Evolutionary conservation across 192 early-diverging fungal species (phyloP).

Genomic region (Radiomyces spectabilis): DNA sequence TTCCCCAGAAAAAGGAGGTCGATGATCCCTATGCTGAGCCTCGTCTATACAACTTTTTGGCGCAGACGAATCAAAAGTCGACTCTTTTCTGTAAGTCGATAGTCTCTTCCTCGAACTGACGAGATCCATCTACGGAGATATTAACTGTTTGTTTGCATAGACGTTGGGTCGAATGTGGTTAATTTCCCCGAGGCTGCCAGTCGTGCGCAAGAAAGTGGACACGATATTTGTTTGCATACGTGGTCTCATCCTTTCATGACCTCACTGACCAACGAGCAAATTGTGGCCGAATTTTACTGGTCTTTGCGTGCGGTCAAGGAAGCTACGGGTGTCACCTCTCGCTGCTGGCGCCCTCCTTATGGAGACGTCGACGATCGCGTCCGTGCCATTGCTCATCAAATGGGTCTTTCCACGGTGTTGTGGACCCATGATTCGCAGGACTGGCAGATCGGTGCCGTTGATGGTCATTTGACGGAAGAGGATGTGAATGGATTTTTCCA

Average conservation of each 20-base stretch:
- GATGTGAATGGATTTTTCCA: background rate
- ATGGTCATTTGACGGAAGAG: background rate
- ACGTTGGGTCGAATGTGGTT: constrained; percentile 25
- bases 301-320: constrained; percentile 33
- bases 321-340: constrained; percentile 34
- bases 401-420: constrained; percentile 29
- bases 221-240: constrained; percentile 44
- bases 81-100: constrained; percentile 27
- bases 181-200: constrained; percentile 13
- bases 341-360: constrained; percentile 44
- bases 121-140: background rate
- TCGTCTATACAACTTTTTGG: constrained; percentile 23
- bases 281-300: constrained; percentile 45
- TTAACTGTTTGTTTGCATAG: background rate
- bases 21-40: constrained; percentile 11
- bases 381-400: constrained; percentile 33
- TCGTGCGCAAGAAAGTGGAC: constrained; percentile 29
- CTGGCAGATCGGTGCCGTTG: constrained; percentile 7
- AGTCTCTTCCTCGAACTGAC: too few species aligned
- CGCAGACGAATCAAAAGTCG: constrained; percentile 22
- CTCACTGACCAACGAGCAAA: constrained; percentile 42
- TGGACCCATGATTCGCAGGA: constrained; percentile 8
- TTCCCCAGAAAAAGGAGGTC: constrained; percentile 9
- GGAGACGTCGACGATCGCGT: constrained; percentile 57
- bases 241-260: constrained; percentile 47